Conservation (phyloP, 73 alveolate genomes). For the Loxodes magnus region DNA sequence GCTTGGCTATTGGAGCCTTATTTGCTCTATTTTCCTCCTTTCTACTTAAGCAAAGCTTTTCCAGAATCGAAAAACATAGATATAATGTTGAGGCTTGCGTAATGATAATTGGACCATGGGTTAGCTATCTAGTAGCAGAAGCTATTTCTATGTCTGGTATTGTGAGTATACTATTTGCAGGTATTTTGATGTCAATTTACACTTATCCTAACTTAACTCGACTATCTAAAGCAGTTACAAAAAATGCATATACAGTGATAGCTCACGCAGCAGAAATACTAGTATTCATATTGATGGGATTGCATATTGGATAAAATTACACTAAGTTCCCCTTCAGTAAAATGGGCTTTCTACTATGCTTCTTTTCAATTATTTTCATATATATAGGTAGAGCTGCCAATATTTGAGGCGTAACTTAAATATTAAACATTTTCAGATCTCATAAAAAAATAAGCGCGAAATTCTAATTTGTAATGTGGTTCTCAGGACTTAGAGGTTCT, state of each 20-base stretch:
- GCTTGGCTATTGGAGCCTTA: conserved; percentile 17
- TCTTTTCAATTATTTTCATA: conserved; percentile 26
- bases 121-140: conserved; percentile 27
- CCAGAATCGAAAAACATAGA: not conserved
- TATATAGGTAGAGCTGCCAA: conserved; percentile 43
- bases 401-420: conserved; percentile 33
- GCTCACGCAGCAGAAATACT: conserved; percentile 63
- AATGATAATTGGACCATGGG: conserved; percentile 20
- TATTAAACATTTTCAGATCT: conserved; percentile 28
- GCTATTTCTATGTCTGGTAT: conserved; percentile 33
- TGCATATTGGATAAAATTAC: conserved; percentile 65
- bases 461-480: conserved; percentile 49
- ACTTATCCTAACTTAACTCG: conserved; percentile 14
- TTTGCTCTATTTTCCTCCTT: conserved; percentile 14
- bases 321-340: conserved; percentile 38
- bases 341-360: conserved; percentile 33
- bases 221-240: conserved; percentile 15
- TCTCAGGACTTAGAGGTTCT: conserved; percentile 77
- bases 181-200: conserved; percentile 27
- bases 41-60: conserved; percentile 20
- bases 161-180: conserved; percentile 20
- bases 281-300: conserved; percentile 74
- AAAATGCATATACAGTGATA: conserved; percentile 45
- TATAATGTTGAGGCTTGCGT: conserved; percentile 14
- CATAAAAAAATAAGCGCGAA: conserved; percentile 16